Conservation (phyloP, 495 filamentous ascomycete species). For the Aspergillus hancockii region DNA sequence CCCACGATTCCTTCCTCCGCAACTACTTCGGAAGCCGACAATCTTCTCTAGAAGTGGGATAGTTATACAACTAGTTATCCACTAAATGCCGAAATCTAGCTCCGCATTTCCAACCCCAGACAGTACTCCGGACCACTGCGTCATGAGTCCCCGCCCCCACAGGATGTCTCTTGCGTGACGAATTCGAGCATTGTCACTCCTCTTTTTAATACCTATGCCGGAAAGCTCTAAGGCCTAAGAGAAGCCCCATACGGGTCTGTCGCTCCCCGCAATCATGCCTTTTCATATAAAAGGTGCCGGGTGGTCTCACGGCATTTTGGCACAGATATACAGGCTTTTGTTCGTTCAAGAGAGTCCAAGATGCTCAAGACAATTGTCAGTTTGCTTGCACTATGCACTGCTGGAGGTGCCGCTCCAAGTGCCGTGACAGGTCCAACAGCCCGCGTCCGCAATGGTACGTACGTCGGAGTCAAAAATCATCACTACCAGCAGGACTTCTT, state of each 20-base stretch:
- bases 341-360: not conserved
- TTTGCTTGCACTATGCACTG: constrained; percentile 7
- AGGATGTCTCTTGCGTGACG: not conserved
- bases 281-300: not conserved
- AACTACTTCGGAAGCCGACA: not conserved
- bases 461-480: constrained; percentile 38
- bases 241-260: not conserved
- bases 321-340: not conserved
- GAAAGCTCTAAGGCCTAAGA: not conserved
- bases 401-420: constrained; percentile 10
- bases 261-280: not conserved
- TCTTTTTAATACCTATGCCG: not conserved
- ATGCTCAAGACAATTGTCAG: constrained; percentile 6
- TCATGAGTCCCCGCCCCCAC: not conserved
- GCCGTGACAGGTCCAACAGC: constrained; percentile 11
- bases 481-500: constrained; percentile 53
- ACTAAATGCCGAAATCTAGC: not conserved
- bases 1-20: not conserved
- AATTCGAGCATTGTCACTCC: not conserved
- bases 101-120: not conserved
- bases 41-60: constrained; percentile 6
- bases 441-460: constrained; percentile 43
- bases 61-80: not conserved
- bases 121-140: not conserved
- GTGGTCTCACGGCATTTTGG: not conserved